Evolutionary conservation across 169 alveolate genomes (phyloP).

Genomic region (Plasmodium blacklocki): DNA sequence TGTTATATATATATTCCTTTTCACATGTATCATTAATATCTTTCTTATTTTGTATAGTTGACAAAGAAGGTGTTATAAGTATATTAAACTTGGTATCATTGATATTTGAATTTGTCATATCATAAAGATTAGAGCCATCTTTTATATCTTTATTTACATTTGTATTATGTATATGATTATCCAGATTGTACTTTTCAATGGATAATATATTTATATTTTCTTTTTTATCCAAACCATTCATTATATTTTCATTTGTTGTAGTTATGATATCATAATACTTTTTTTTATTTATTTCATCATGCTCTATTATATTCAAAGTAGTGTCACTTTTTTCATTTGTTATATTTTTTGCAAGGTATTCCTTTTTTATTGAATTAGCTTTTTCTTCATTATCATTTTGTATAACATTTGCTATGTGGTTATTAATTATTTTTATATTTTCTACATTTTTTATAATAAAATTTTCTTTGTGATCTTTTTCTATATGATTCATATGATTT

Average conservation of each 20-base stretch:
- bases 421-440: neutral
- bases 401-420: neutral
- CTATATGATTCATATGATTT: too few species aligned
- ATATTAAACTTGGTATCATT: slow-evolving; percentile 32
- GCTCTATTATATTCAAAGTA: neutral
- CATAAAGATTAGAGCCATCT: neutral
- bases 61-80: slow-evolving; percentile 49
- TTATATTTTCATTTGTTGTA: neutral
- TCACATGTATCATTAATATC: neutral
- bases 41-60: slow-evolving; percentile 12
- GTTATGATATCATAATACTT: neutral
- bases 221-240: neutral
- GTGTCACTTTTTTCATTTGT: neutral
- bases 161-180: neutral
- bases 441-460: neutral
- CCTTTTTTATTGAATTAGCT: neutral
- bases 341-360: neutral
- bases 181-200: neutral
- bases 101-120: slow-evolving; percentile 5
- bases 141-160: neutral
- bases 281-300: neutral
- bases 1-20: neutral
- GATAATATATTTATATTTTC: neutral
- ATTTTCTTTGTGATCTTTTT: too few species aligned
- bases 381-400: neutral